A percentile compares a stretch with the other conserved stretches of the same genome.
These are phyloP conservation scores for Alternaria sp. DNA, from an alignment of 2,329 filamentous ascomycete species.

Conservation along the genomic window DNA sequence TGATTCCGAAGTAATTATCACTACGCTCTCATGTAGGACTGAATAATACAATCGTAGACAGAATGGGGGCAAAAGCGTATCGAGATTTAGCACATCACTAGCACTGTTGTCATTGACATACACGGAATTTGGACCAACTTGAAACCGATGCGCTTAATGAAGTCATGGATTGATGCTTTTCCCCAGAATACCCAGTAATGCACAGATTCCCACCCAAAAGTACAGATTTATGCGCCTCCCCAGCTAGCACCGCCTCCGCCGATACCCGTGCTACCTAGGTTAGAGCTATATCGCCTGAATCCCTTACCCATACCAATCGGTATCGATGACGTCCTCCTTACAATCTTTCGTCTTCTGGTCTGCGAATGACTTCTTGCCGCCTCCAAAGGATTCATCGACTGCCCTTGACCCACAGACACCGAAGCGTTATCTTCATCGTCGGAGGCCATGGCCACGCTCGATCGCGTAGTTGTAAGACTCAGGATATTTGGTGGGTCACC, in stretches of 20 bases:
- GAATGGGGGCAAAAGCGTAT: background rate
- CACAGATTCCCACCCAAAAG: background rate
- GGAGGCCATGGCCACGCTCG: conserved; percentile 29
- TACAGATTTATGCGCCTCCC: conserved; percentile 29
- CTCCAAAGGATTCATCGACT: conserved; percentile 19
- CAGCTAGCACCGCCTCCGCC: conserved; percentile 43
- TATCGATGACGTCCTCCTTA: conserved; percentile 50
- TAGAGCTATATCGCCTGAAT: conserved; percentile 54
- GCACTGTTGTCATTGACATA: background rate
- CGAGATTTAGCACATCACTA: background rate
- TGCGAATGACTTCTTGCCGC: conserved; percentile 35
- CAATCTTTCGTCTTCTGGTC: conserved; percentile 38
- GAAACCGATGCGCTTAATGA: background rate
- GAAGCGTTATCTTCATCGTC: conserved; percentile 32
- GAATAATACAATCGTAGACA: too few species aligned
- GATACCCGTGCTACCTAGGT: conserved; percentile 50
- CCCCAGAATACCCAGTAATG: background rate
- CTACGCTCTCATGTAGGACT: too few species aligned
- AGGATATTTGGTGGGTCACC: conserved; percentile 40
- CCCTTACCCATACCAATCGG: conserved; percentile 56
- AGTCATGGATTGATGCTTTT: background rate
- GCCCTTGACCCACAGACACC: conserved; percentile 11
- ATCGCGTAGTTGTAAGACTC: conserved; percentile 40
- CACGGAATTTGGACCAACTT: background rate
- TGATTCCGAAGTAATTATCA: too few species aligned